Conservation (phyloP, 1,284 basidiomycete species). For the Ustilago tritici region DNA sequence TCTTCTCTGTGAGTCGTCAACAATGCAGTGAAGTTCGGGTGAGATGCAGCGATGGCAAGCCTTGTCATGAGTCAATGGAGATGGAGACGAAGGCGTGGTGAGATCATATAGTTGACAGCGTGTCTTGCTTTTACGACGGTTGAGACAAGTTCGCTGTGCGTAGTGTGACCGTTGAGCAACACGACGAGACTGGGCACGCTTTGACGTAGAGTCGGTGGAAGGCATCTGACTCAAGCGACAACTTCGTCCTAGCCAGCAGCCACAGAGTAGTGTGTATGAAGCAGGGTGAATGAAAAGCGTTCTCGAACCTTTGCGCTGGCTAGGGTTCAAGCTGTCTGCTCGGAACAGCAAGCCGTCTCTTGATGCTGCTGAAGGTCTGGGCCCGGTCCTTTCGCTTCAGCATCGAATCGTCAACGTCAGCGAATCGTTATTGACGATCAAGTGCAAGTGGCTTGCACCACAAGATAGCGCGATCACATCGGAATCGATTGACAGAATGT, state of each 20-base stretch:
- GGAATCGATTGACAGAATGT: background rate
- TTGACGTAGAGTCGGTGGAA: background rate
- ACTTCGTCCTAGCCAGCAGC: background rate
- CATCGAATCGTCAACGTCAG: background rate
- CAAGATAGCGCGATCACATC: background rate
- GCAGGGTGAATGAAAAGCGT: background rate
- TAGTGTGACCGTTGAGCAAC: background rate
- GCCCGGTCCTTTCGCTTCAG: background rate
- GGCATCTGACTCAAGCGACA: background rate
- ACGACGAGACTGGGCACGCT: background rate
- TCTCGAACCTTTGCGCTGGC: background rate
- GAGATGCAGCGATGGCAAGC: background rate
- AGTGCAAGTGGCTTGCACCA: background rate
- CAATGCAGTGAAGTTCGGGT: background rate
- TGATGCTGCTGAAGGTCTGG: background rate
- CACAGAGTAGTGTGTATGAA: background rate
- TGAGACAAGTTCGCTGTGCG: background rate
- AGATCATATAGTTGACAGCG: background rate
- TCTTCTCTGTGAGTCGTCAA: background rate
- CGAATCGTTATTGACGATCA: background rate
- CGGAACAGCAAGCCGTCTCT: background rate
- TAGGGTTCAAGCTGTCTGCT: background rate
- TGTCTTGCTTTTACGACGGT: conserved; percentile 5
- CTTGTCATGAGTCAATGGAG: background rate
- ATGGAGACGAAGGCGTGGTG: background rate